Conservation (phyloP, 2,329 filamentous ascomycete genomes). For the Hymenoscyphus repandus region DNA sequence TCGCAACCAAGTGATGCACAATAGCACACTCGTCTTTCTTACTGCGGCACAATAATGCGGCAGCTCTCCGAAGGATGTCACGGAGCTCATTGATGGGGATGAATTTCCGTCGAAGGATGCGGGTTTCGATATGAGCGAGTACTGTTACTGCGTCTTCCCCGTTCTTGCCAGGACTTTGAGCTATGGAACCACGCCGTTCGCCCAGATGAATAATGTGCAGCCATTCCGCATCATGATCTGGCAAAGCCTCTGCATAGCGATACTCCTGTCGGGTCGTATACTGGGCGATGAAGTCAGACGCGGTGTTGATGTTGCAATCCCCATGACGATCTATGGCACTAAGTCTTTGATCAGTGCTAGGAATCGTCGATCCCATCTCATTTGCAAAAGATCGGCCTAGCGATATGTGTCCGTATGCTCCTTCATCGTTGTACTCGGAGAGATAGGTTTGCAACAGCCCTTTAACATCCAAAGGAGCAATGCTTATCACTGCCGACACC, state of each 20-base stretch:
- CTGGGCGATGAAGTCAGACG: slow-evolving; percentile 93
- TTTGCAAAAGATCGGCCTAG: slow-evolving; percentile 90
- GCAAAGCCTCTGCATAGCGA: slow-evolving; percentile 72
- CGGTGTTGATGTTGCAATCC: slow-evolving; percentile 76
- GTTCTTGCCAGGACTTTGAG: slow-evolving; percentile 46
- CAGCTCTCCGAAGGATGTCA: slow-evolving; percentile 77
- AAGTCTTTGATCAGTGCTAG: slow-evolving; percentile 78
- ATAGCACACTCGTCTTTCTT: slow-evolving; percentile 71
- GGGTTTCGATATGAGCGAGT: slow-evolving; percentile 67
- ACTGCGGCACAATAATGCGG: slow-evolving; percentile 77
- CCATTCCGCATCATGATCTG: slow-evolving; percentile 63
- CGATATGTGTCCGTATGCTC: slow-evolving; percentile 84
- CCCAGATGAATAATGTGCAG: slow-evolving; percentile 54
- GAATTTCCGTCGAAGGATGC: slow-evolving; percentile 62
- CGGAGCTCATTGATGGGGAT: slow-evolving; percentile 71
- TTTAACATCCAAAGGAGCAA: slow-evolving; percentile 90
- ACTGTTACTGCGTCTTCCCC: slow-evolving; percentile 57
- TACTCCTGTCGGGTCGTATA: slow-evolving; percentile 98
- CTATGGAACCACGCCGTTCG: slow-evolving; percentile 36
- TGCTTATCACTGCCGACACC: slow-evolving; percentile 74
- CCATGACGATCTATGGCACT: slow-evolving; percentile 73
- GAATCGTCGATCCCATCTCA: slow-evolving; percentile 84
- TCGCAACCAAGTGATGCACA: slow-evolving; percentile 80
- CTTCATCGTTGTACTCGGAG: slow-evolving; percentile 89
- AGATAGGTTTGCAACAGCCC: slow-evolving; percentile 93